These are phyloP conservation scores for Alternaria hordeiaustralica DNA, from an alignment of 2,329 filamentous ascomycete genomes.

Conservation along the genomic window DNA sequence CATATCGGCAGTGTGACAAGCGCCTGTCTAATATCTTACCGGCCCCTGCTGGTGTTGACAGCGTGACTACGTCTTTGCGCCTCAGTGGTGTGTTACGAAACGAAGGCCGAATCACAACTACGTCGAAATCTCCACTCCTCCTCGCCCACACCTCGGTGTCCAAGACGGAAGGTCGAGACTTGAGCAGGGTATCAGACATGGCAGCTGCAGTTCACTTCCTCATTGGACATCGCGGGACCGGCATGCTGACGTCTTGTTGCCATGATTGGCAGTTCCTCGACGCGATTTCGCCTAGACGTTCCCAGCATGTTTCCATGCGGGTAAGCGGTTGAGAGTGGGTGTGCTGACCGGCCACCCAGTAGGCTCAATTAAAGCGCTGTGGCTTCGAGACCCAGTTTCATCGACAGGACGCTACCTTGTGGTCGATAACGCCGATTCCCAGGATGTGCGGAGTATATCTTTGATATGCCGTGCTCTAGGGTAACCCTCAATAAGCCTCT, in stretches of 20 bases:
- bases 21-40: conserved; percentile 6
- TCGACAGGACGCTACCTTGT: conserved; percentile 4
- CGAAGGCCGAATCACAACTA: conserved; percentile 5
- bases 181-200: conserved; percentile 10
- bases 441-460: conserved; percentile 10
- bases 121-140: conserved; percentile 11
- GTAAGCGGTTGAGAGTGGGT: conserved; percentile 15
- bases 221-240: conserved; percentile 8
- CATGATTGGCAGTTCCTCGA: conserved; percentile 9
- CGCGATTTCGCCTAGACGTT: conserved; percentile 6
- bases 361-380: conserved; percentile 18
- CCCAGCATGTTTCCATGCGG: conserved; percentile 21
- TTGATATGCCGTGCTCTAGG: background rate
- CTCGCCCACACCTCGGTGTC: conserved; percentile 11
- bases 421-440: background rate
- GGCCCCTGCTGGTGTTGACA: conserved; percentile 6
- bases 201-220: conserved; percentile 19
- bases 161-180: conserved; percentile 24
- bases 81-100: conserved; percentile 16
- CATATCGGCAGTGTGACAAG: conserved; percentile 17
- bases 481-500: background rate
- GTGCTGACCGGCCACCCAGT: conserved; percentile 21
- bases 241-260: background rate
- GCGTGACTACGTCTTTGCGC: conserved; percentile 9
- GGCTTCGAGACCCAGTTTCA: conserved; percentile 1